Conservation (phyloP, 1,284 basidiomycete species). For the Pseudozyma flocculosa region DNA sequence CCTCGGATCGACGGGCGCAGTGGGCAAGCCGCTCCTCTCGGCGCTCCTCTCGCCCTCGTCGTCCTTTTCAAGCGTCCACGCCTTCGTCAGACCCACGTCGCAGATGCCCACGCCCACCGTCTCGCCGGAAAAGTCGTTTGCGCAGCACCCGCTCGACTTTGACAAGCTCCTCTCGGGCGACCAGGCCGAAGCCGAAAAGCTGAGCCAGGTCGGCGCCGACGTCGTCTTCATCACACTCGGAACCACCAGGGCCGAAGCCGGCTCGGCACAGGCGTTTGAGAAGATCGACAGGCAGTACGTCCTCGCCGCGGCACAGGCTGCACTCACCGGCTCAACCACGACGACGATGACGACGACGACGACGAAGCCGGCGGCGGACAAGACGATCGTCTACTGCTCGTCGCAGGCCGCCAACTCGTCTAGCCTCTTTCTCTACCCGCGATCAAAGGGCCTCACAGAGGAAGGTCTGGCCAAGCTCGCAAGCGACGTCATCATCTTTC, state of each 20-base stretch:
- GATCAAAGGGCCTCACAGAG: constrained; percentile 75
- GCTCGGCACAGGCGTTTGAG: constrained; percentile 68
- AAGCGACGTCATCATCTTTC: constrained; percentile 68
- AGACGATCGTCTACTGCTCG: constrained; percentile 70
- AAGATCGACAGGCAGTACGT: constrained; percentile 77
- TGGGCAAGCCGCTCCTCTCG: constrained; percentile 34
- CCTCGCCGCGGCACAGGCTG: constrained; percentile 68
- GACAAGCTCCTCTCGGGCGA: constrained; percentile 18
- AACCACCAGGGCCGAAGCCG: constrained; percentile 61
- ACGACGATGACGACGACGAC: too few relatives aligned
- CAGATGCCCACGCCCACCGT: constrained; percentile 55
- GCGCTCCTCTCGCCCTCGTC: constrained; percentile 15
- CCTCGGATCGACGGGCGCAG: constrained; percentile 42
- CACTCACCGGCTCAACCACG: constrained; percentile 58
- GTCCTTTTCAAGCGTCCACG: constrained; percentile 64
- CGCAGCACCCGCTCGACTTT: constrained; percentile 37
- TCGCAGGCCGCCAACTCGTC: constrained; percentile 55
- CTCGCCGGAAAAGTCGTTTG: constrained; percentile 6
- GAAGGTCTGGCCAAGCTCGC: constrained; percentile 68
- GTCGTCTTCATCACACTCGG: constrained; percentile 37
- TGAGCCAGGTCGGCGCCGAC: constrained; percentile 9
- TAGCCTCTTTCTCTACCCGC: constrained; percentile 38
- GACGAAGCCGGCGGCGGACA: constrained; percentile 58
- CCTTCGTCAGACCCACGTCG: constrained; percentile 65
- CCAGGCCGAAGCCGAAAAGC: constrained; percentile 16